Evolutionary conservation across 352 stramenopile species (phyloP).

Genomic region (Thalassiosira sp.): DNA sequence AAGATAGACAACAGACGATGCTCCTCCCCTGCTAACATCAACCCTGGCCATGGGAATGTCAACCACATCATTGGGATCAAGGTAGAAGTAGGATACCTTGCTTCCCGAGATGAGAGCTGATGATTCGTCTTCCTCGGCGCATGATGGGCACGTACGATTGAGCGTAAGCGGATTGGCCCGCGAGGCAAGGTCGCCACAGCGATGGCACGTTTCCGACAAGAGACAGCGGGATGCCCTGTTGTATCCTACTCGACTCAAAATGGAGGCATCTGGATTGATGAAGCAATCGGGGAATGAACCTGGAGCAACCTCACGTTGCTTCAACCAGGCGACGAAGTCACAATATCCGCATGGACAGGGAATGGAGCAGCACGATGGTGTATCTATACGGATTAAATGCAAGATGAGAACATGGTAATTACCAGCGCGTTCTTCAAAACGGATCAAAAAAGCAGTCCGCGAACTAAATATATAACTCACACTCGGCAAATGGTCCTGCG

Average conservation of each 20-base stretch:
- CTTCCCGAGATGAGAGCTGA: background rate
- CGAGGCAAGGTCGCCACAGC: background rate
- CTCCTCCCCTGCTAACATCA: too few species aligned
- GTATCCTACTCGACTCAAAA: background rate
- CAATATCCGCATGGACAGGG: background rate
- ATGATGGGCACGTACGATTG: background rate
- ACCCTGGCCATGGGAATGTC: background rate
- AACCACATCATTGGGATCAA: background rate
- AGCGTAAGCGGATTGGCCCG: background rate
- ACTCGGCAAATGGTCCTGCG: background rate
- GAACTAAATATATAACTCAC: background rate
- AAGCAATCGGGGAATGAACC: background rate
- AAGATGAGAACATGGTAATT: background rate
- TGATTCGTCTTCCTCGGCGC: background rate
- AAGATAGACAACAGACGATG: slow-evolving; percentile 9
- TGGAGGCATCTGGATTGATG: background rate
- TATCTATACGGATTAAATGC: background rate
- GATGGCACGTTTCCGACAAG: background rate
- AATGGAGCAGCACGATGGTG: background rate
- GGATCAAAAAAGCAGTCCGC: background rate
- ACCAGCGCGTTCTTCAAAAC: too few species aligned
- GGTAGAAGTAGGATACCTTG: background rate
- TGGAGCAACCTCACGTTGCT: background rate
- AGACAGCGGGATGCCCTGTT: background rate
- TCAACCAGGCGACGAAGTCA: background rate